Conservation (phyloP, 129 eudicot genomes). For the Dittrichia graveolens region DNA sequence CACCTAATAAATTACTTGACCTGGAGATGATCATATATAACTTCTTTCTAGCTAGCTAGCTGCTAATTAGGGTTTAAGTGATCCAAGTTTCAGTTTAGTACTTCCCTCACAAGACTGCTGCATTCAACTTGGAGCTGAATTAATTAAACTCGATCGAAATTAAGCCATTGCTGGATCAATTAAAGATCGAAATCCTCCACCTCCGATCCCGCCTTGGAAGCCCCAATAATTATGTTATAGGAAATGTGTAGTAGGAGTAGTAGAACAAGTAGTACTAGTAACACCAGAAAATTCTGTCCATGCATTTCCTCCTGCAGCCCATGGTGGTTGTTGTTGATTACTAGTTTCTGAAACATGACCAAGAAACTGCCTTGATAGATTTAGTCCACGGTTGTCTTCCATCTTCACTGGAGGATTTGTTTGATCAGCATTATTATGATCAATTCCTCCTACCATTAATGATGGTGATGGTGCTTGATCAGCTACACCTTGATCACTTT, state of each 20-base stretch:
- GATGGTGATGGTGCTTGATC: constrained; percentile 37
- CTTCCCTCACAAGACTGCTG: constrained; percentile 26
- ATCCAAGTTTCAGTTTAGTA: constrained; percentile 29
- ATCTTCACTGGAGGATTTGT: constrained; percentile 48
- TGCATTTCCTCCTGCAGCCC: constrained; percentile 45
- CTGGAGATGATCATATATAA: constrained; percentile 19
- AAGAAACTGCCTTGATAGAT: constrained; percentile 44
- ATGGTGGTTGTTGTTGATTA: constrained; percentile 43
- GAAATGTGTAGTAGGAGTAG: constrained; percentile 58
- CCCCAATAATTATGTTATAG: constrained; percentile 24
- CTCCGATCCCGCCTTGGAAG: background rate
- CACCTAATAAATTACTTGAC: constrained; percentile 25
- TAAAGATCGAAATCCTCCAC: background rate
- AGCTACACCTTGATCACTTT: constrained; percentile 42
- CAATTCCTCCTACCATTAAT: constrained; percentile 27
- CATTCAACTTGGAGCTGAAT: constrained; percentile 34
- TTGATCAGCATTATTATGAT: constrained; percentile 4
- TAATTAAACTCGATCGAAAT: constrained; percentile 8
- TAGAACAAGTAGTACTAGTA: constrained; percentile 37
- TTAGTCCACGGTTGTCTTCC: constrained; percentile 46
- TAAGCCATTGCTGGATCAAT: constrained; percentile 13
- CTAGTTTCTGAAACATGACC: constrained; percentile 33
- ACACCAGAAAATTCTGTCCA: constrained; percentile 65
- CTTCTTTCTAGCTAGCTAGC: constrained; percentile 22
- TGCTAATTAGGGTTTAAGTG: constrained; percentile 29